Evolutionary conservation across 202 grass and related monocot species (phyloP).

Genomic region (Dendrocalamus latiflorus): DNA sequence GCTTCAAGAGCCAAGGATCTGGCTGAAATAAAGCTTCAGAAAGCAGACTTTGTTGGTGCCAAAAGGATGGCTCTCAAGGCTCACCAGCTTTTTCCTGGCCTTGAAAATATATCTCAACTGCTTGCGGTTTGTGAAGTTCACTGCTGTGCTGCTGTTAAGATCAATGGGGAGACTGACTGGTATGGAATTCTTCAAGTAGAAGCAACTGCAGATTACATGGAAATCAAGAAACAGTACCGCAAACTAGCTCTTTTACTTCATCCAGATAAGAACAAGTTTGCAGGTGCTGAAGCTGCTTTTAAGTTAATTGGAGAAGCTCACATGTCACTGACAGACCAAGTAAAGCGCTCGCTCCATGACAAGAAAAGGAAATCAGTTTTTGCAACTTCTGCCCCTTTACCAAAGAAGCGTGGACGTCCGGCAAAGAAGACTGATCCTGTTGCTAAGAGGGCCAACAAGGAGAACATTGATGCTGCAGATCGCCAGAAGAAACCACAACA

Average conservation of each 20-base stretch:
- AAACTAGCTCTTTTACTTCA: no score
- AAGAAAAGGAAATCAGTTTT: constrained; percentile 47
- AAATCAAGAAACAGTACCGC: no score
- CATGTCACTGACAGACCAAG: constrained; percentile 48
- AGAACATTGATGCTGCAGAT: constrained; percentile 29
- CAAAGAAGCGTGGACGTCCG: constrained; percentile 30
- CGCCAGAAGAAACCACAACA: constrained; percentile 21
- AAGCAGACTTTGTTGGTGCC: constrained; percentile 52
- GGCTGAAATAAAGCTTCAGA: constrained; percentile 46
- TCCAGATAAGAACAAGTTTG: no score
- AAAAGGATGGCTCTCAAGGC: constrained; percentile 61
- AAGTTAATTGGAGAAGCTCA: constrained; percentile 73
- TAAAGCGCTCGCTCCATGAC: constrained; percentile 45
- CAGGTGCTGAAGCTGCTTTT: constrained; percentile 72
- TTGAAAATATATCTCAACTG: constrained; percentile 70
- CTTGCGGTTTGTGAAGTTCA: constrained; percentile 72
- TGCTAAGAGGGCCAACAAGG: constrained; percentile 28
- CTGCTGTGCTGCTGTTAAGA: constrained; percentile 36
- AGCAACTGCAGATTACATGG: no score
- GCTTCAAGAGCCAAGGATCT: constrained; percentile 55
- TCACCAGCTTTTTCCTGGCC: constrained; percentile 43
- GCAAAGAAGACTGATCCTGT: constrained; percentile 36
- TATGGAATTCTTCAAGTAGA: constrained; percentile 69
- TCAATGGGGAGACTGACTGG: constrained; percentile 58
- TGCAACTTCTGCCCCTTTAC: constrained; percentile 6